A percentile compares a stretch with the other conserved stretches of the same genome.
Conservation (phyloP, 371 early-diverging fungal genomes). For the Actinomortierella wolfii region DNA sequence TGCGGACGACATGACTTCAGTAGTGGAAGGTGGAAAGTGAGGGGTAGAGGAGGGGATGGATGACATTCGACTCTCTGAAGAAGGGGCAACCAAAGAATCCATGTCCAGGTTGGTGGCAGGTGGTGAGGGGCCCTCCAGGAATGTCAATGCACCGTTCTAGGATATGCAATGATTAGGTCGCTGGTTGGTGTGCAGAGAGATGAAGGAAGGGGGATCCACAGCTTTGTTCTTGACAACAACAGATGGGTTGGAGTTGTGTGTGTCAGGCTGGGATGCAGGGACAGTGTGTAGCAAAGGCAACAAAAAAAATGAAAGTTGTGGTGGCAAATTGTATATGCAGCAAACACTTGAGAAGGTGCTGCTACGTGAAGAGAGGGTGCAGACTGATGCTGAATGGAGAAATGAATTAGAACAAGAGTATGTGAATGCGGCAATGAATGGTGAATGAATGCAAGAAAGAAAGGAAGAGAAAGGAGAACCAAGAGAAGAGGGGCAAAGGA, state of each 20-base stretch:
- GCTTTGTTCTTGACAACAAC: neutral
- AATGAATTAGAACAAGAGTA: neutral
- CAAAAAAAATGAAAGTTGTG: too few relatives aligned
- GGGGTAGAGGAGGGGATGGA: conserved; percentile 3
- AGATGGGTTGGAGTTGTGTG: too few relatives aligned
- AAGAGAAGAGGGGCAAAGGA: neutral
- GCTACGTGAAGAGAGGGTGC: too few relatives aligned
- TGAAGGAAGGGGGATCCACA: neutral
- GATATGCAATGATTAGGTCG: neutral
- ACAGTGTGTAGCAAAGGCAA: too few relatives aligned
- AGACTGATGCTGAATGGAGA: neutral
- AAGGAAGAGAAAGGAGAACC: neutral
- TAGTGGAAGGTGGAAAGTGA: neutral
- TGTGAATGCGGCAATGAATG: neutral
- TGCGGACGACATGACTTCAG: neutral
- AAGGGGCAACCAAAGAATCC: neutral
- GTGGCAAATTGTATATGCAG: too few relatives aligned
- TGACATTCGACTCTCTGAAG: conserved; percentile 10
- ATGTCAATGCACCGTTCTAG: too few relatives aligned
- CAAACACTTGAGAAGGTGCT: neutral
- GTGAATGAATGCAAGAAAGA: neutral
- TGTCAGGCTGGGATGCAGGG: too few relatives aligned
- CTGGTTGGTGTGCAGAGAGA: neutral
- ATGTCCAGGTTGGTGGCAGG: neutral
- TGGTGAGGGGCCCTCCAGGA: too few relatives aligned